These are phyloP conservation scores for Rhinocladiella similis DNA, from an alignment of 2,329 filamentous ascomycete species.

Conservation along the genomic window DNA sequence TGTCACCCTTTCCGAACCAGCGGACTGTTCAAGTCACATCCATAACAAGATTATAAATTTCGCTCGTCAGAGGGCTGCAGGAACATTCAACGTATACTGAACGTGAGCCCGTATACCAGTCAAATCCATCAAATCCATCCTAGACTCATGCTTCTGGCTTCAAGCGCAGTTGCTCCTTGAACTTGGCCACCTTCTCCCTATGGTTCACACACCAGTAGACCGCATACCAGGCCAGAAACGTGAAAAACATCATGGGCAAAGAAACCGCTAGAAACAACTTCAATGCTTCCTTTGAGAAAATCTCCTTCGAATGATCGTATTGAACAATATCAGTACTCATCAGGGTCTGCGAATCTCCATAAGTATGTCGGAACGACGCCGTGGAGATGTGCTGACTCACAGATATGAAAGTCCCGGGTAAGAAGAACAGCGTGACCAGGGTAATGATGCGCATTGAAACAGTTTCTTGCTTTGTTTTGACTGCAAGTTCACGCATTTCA, in stretches of 20 bases:
- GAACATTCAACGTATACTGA: too few relatives aligned
- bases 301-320: conserved; percentile 30
- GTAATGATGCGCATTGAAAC: conserved; percentile 38
- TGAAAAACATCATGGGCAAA: conserved; percentile 38
- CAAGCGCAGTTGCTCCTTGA: not conserved
- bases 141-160: not conserved
- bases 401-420: conserved; percentile 40
- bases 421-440: conserved; percentile 36
- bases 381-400: conserved; percentile 22
- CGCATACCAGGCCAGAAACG: conserved; percentile 36
- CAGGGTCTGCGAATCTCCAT: conserved; percentile 33
- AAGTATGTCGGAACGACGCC: not conserved
- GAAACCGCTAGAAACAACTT: conserved; percentile 37
- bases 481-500: conserved; percentile 33
- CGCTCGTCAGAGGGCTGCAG: too few relatives aligned
- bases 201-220: conserved; percentile 35
- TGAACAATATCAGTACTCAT: conserved; percentile 43
- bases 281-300: conserved; percentile 31
- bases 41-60: not conserved
- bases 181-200: not conserved
- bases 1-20: too few relatives aligned
- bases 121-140: not conserved
- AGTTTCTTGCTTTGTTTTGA: conserved; percentile 34
- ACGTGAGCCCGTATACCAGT: too few relatives aligned
- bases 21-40: too few relatives aligned